A percentile compares a stretch with the other conserved stretches of the same genome.
These are phyloP conservation scores for Pseudopithomyces chartarum DNA, from an alignment of 2,329 filamentous ascomycete species.

Conservation along the genomic window DNA sequence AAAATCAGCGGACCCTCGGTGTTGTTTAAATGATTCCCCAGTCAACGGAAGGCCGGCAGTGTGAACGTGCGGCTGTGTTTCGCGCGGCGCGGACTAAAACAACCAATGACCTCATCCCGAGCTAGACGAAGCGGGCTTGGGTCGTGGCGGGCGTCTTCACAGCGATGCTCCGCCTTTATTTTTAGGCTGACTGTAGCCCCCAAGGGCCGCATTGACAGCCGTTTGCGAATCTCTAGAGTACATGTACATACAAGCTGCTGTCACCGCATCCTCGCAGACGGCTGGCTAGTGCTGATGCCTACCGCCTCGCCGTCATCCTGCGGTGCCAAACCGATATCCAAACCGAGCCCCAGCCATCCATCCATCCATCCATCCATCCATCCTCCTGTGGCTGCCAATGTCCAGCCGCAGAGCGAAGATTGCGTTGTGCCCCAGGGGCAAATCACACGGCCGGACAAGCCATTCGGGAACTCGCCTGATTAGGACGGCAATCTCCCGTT, in stretches of 20 bases:
- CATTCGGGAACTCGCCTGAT: not conserved
- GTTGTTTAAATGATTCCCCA: constrained; percentile 5
- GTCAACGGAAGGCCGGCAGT: constrained; percentile 1
- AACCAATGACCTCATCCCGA: not conserved
- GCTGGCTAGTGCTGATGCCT: not conserved
- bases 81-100: constrained; percentile 3
- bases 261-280: not conserved
- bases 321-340: not conserved
- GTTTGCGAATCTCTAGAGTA: not conserved
- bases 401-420: not conserved
- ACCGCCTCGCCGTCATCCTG: not conserved
- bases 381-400: not conserved
- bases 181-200: not conserved
- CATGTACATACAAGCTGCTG: not conserved
- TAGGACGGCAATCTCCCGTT: constrained; percentile 1
- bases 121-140: not conserved
- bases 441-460: not conserved
- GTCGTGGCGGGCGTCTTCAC: not conserved
- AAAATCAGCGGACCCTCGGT: not conserved
- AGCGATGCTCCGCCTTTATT: not conserved
- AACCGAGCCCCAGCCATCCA: no score
- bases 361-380: no score
- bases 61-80: constrained; percentile 4
- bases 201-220: not conserved
- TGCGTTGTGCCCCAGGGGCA: not conserved